phyloP scores from a whole-genome alignment of 2,329 filamentous ascomycete genomes.

The Pseudogymnoascus sp. region DNA sequence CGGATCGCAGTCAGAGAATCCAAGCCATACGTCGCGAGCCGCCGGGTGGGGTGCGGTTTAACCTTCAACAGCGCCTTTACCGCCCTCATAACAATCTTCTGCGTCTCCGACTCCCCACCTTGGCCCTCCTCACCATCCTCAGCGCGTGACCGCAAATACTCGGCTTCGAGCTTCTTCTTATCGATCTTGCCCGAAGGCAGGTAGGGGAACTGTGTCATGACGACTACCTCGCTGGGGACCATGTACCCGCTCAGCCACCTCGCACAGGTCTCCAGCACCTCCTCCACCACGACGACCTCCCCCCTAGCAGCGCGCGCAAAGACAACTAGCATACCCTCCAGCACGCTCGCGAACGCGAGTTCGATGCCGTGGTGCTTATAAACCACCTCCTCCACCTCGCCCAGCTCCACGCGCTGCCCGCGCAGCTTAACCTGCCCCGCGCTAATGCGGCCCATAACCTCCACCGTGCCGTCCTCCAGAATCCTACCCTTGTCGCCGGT shows the following conservation, averaged over 20 bases:
- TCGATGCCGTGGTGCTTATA: constrained; percentile 54
- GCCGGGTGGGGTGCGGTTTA: constrained; percentile 29
- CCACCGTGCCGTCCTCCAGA: constrained; percentile 58
- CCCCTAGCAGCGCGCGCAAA: constrained; percentile 44
- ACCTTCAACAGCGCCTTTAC: constrained; percentile 19
- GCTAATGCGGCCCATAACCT: constrained; percentile 72
- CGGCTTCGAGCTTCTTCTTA: constrained; percentile 50
- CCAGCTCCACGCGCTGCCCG: constrained; percentile 74
- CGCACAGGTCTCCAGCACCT: constrained; percentile 51
- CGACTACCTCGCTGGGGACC: constrained; percentile 66
- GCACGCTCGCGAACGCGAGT: constrained; percentile 56
- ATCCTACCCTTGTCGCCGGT: constrained; percentile 57
- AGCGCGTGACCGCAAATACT: constrained; percentile 36
- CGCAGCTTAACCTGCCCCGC: constrained; percentile 80
- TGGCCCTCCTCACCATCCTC: constrained; percentile 8
- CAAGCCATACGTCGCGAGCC: constrained; percentile 47
- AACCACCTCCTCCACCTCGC: constrained; percentile 66
- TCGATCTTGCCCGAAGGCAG: constrained; percentile 81
- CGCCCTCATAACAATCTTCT: constrained; percentile 14
- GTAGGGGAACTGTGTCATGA: constrained; percentile 58
- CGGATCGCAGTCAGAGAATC: constrained; percentile 58
- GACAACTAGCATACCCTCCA: constrained; percentile 60
- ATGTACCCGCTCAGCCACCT: constrained; percentile 76
- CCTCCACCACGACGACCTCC: constrained; percentile 28
- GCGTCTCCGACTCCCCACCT: constrained; percentile 19